These are phyloP conservation scores for Exophiala spinifera DNA, from an alignment of 2,329 filamentous ascomycete species.

Conservation along the genomic window DNA sequence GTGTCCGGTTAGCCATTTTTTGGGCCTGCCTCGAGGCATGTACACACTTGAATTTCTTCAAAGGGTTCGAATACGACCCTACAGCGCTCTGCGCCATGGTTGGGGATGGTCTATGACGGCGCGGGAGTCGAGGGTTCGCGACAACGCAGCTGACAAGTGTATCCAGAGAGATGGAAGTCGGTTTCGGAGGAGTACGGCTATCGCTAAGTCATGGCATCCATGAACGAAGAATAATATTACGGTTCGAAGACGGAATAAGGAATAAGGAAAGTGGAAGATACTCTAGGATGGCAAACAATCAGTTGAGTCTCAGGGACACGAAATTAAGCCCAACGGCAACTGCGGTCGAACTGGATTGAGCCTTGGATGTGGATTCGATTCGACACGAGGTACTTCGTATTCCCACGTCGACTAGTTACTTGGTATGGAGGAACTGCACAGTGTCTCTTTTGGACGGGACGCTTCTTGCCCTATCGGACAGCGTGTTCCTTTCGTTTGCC, in stretches of 20 bases:
- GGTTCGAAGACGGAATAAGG: background rate
- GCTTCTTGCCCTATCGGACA: background rate
- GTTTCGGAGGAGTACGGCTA: constrained; percentile 1
- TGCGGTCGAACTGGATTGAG: background rate
- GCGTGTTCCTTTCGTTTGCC: too few species aligned
- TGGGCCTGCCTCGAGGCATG: background rate
- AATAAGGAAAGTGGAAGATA: background rate
- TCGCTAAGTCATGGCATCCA: constrained; percentile 18
- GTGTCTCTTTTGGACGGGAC: too few species aligned
- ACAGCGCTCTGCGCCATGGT: constrained; percentile 75
- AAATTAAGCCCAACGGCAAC: constrained; percentile 3
- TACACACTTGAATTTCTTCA: constrained; percentile 98
- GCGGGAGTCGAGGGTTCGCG: background rate
- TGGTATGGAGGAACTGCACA: too few species aligned
- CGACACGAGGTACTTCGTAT: too few species aligned
- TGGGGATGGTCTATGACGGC: constrained; percentile 30
- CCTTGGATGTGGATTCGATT: background rate
- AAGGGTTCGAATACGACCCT: constrained; percentile 93
- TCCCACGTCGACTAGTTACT: too few species aligned
- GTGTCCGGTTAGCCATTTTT: constrained; percentile 30
- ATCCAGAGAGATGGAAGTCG: background rate
- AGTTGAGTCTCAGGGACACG: constrained; percentile 1
- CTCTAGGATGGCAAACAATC: background rate
- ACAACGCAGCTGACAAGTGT: background rate
- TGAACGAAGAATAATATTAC: constrained; percentile 1